phyloP scores from a whole-genome alignment of 345 rosid species.

The Raphanus raphanistrum region DNA sequence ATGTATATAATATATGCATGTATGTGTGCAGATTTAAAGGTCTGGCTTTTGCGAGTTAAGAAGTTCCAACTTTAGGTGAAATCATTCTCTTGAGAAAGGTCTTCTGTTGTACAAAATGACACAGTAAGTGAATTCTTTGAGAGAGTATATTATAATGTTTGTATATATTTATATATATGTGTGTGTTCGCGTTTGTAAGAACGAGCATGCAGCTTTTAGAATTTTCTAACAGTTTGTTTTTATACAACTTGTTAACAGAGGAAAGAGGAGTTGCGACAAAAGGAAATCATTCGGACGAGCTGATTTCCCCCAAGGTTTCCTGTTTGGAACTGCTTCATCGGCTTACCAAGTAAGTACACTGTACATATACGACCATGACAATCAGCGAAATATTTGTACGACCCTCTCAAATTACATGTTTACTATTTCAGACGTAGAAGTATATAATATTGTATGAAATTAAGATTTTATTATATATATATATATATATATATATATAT shows the following conservation, averaged over 20 bases:
- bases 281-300: slow-evolving; percentile 24
- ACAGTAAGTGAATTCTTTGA: slow-evolving; percentile 14
- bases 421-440: neutral
- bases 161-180: neutral
- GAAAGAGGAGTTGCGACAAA: slow-evolving; percentile 1
- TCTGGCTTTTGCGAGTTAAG: neutral
- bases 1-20: neutral
- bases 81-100: neutral
- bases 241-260: slow-evolving; percentile 10
- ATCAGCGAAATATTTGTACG: neutral
- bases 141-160: neutral
- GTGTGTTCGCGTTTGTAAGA: neutral
- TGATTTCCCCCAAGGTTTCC: slow-evolving; percentile 28
- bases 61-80: neutral
- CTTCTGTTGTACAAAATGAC: slow-evolving; percentile 12
- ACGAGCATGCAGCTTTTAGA: neutral
- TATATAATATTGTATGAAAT: neutral
- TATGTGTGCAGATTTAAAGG: slow-evolving; percentile 6
- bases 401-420: neutral
- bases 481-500: too few relatives aligned
- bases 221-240: neutral
- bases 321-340: slow-evolving; percentile 42
- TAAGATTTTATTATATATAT: neutral
- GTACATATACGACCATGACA: neutral
- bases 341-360: slow-evolving; percentile 32